These are phyloP conservation scores for Metarhizium sp. DNA, from an alignment of 2,329 filamentous ascomycete species.

Conservation along the genomic window DNA sequence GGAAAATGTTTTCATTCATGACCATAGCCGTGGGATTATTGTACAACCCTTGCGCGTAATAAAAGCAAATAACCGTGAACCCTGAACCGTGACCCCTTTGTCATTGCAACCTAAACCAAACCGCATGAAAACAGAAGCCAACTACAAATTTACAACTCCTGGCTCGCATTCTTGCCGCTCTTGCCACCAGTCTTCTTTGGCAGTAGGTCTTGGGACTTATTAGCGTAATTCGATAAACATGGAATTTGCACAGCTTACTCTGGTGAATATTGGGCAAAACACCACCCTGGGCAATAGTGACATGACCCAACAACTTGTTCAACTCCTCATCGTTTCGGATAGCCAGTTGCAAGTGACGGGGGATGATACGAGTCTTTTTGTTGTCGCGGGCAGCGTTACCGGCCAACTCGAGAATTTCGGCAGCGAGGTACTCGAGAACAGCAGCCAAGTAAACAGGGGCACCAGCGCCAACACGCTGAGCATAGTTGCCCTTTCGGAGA, in stretches of 20 bases:
- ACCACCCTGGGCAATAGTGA: constrained; percentile 96
- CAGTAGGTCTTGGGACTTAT: constrained; percentile 68
- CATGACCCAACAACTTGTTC: constrained; percentile 96
- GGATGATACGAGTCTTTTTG: constrained; percentile 99
- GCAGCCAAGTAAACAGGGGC: constrained; percentile 95
- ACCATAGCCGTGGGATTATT: constrained; percentile 62
- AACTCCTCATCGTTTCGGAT: constrained; percentile 99
- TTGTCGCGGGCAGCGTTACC: constrained; percentile 98
- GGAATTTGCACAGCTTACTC: constrained; percentile 51
- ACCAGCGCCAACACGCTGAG: constrained; percentile 97
- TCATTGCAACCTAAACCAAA: constrained; percentile 69
- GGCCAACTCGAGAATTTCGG: constrained; percentile 97
- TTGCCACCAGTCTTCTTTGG: constrained; percentile 95
- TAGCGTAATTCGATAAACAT: constrained; percentile 3
- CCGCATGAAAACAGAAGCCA: constrained; percentile 42
- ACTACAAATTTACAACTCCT: constrained; percentile 70
- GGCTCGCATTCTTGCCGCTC: constrained; percentile 83
- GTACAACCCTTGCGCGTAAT: constrained; percentile 55
- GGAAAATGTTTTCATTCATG: constrained; percentile 35
- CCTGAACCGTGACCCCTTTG: constrained; percentile 71
- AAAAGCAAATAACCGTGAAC: constrained; percentile 51
- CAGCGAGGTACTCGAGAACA: constrained; percentile 96
- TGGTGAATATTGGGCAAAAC: constrained; percentile 95
- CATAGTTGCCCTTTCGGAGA: constrained; percentile 98
- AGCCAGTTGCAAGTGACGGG: constrained; percentile 95